phyloP scores from a whole-genome alignment of 441 rosid species.

The Adansonia gregorii region DNA sequence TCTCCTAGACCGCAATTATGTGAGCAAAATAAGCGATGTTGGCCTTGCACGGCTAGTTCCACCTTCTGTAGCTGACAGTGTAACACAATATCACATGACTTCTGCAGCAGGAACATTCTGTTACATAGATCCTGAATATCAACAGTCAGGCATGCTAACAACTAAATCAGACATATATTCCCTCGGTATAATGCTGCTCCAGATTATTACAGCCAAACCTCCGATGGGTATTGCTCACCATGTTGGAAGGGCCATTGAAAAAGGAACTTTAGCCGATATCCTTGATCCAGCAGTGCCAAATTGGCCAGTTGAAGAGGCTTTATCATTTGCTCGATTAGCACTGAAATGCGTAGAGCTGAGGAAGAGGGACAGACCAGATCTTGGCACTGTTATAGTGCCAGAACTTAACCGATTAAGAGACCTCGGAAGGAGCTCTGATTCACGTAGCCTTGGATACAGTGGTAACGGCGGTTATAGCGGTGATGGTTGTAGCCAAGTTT shows the following conservation, averaged over 20 bases:
- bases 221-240: conserved; percentile 77
- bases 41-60: conserved; percentile 79
- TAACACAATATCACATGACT: conserved; percentile 73
- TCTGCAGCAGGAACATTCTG: conserved; percentile 80
- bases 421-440: conserved; percentile 36
- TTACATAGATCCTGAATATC: conserved; percentile 82
- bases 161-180: conserved; percentile 72
- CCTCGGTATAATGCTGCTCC: conserved; percentile 66
- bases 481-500: neutral
- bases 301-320: conserved; percentile 70
- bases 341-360: conserved; percentile 60
- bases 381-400: conserved; percentile 55
- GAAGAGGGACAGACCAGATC: conserved; percentile 69
- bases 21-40: conserved; percentile 78
- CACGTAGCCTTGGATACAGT: conserved; percentile 3
- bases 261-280: conserved; percentile 53
- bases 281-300: conserved; percentile 56
- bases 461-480: conserved; percentile 15
- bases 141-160: conserved; percentile 68
- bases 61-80: conserved; percentile 59
- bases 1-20: conserved; percentile 64
- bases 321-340: conserved; percentile 51
- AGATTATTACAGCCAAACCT: conserved; percentile 62
- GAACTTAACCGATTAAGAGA: conserved; percentile 56
- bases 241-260: conserved; percentile 54